Evolutionary conservation across 495 filamentous ascomycete genomes (phyloP).

Genomic region (Aspergillus kassunensis): DNA sequence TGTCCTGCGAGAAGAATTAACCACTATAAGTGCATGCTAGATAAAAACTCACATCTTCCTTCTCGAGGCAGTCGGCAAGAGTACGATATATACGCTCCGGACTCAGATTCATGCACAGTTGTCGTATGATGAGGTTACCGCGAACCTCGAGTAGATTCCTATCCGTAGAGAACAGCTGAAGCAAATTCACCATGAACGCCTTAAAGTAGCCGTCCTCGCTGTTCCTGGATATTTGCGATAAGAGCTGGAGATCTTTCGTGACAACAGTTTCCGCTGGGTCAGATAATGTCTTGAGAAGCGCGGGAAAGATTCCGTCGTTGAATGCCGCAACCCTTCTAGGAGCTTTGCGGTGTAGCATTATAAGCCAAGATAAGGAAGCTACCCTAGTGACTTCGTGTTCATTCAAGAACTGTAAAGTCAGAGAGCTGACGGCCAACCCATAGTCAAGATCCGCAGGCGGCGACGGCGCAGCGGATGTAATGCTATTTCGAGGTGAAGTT

Average conservation of each 20-base stretch:
- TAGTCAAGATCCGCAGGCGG: conserved; percentile 77
- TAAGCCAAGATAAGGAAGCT: conserved; percentile 89
- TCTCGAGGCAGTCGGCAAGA: conserved; percentile 93
- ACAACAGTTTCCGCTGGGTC: conserved; percentile 96
- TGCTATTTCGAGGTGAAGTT: conserved; percentile 39
- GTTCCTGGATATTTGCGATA: conserved; percentile 93
- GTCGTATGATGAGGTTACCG: conserved; percentile 93
- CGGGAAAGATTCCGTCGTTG: conserved; percentile 95
- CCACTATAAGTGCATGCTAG: not conserved
- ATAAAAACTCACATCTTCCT: conserved; percentile 64
- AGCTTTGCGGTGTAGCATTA: conserved; percentile 94
- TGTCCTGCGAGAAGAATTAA: conserved; percentile 50
- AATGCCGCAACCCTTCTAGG: conserved; percentile 91
- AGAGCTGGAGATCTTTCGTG: conserved; percentile 86
- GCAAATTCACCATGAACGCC: conserved; percentile 94
- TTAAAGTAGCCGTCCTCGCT: conserved; percentile 97
- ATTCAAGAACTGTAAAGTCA: conserved; percentile 91
- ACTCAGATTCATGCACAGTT: conserved; percentile 87
- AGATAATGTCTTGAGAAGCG: conserved; percentile 91
- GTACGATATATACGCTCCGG: conserved; percentile 96
- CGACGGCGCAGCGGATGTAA: conserved; percentile 37
- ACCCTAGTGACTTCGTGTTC: conserved; percentile 95
- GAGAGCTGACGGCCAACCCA: conserved; percentile 90
- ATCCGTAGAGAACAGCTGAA: conserved; percentile 94
- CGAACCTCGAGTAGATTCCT: conserved; percentile 83